Evolutionary conservation across 164 flowering plant genomes (phyloP).

Genomic region (Macadamia integrifolia): DNA sequence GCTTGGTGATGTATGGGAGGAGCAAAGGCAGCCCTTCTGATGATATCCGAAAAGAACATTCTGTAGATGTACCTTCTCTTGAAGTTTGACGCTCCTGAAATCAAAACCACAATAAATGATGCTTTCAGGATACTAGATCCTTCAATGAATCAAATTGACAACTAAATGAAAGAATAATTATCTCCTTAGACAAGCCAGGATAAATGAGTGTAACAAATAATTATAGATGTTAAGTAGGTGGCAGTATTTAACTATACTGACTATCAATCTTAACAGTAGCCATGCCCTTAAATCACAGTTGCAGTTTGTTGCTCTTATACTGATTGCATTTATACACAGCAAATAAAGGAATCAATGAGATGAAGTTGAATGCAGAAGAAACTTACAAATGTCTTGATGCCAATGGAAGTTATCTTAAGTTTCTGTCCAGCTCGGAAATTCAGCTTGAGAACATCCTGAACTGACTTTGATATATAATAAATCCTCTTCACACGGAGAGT

Average conservation of each 20-base stretch:
- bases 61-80: slow-evolving; percentile 54
- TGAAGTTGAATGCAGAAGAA: neutral
- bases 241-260: too few relatives aligned
- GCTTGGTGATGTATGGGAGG: slow-evolving; percentile 85
- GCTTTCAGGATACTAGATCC: too few relatives aligned
- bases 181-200: too few relatives aligned
- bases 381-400: slow-evolving; percentile 97
- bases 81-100: slow-evolving; percentile 85
- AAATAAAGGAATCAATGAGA: neutral
- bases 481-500: slow-evolving; percentile 72
- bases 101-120: neutral
- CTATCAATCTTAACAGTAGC: too few relatives aligned
- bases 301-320: too few relatives aligned
- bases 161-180: too few relatives aligned
- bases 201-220: too few relatives aligned
- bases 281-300: too few relatives aligned
- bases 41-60: slow-evolving; percentile 81
- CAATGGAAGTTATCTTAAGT: slow-evolving; percentile 88
- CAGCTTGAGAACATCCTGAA: slow-evolving; percentile 64
- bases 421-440: slow-evolving; percentile 77
- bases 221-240: too few relatives aligned
- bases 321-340: neutral
- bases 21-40: slow-evolving; percentile 95
- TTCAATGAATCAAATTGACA: too few relatives aligned
- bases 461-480: slow-evolving; percentile 79